Base-by-base conservation (phyloP, 805 yeast genomes). In the Pichia thaimueangensis region DNA sequence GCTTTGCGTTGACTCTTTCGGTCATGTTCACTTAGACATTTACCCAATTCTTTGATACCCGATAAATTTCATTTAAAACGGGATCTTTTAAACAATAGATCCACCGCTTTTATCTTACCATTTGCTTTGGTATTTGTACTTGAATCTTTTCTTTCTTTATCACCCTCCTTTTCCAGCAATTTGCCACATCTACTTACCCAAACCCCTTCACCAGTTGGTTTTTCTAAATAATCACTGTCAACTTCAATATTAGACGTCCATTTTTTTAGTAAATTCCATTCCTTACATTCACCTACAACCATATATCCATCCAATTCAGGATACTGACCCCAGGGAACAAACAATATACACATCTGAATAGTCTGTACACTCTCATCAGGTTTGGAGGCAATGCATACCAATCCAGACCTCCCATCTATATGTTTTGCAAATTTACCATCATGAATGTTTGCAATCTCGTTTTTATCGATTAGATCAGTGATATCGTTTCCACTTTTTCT, bases 1-100 rank as follows among this genome's bases (percentile, higher is more conserved):
- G 66, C 59, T 30, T 46, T 15, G 51, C 63, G 27, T 22, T 69
- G 75, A 69, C 56, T 67, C 71, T 63, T 54, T 68, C 73, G 75
- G 75, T 70, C 75, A 70, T 70, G 49, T 63, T 64, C 74, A 68
- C 71, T 68, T 56, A 57, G 39, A 69, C 70, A 68, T 60, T 24
- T 19, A 13, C n/a, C 15, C 19, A 17, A 6, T 13, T 11, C 16
- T n/a, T n/a, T n/a, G n/a, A n/a, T n/a, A n/a, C n/a, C n/a, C n/a
- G n/a, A n/a, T n/a, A n/a, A n/a, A 30, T 8, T 23, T 21, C 5
- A 39, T 27, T 12, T 25, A 17, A 12, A 40, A 13, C 35, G 24
- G 11, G 12, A 15, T 24, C 27, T 42, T 3, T 57, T 56, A 37
- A 47, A 55, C 19, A 55, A 37, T 7, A 54, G 48, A 34, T 54